phyloP scores from a whole-genome alignment of 768 basidiomycete species.

The Phylloporus sp. region DNA sequence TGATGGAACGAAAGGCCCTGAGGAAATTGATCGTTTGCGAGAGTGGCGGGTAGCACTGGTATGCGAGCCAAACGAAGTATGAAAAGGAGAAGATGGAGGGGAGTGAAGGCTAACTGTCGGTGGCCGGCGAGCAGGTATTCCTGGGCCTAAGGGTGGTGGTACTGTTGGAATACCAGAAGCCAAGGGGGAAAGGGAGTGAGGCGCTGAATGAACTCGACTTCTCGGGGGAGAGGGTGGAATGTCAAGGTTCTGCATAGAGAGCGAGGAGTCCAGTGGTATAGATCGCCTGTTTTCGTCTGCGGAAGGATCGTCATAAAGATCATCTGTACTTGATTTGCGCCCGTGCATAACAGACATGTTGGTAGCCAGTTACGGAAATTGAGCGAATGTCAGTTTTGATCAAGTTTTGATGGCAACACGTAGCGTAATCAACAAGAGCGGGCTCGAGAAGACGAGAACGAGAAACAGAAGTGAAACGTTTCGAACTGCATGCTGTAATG shows the following conservation, averaged over 20 bases:
- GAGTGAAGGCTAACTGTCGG: slow-evolving; percentile 21
- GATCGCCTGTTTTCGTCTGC: slow-evolving; percentile 3
- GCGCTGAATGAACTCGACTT: slow-evolving; percentile 27
- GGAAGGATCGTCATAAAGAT: slow-evolving; percentile 27
- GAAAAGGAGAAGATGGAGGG: slow-evolving; percentile 32
- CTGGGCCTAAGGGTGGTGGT: slow-evolving; percentile 25
- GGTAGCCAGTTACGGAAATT: background rate
- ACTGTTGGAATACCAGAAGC: slow-evolving; percentile 21
- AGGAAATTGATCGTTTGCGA: slow-evolving; percentile 34
- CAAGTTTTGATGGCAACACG: background rate
- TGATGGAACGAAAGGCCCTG: slow-evolving; percentile 25
- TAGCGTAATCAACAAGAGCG: background rate
- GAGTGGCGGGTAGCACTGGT: slow-evolving; percentile 15
- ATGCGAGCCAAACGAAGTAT: slow-evolving; percentile 19
- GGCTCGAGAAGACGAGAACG: background rate
- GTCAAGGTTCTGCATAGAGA: slow-evolving; percentile 3
- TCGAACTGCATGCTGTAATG: slow-evolving; percentile 1
- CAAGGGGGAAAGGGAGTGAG: slow-evolving; percentile 14
- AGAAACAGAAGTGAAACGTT: background rate
- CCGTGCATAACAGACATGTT: slow-evolving; percentile 32
- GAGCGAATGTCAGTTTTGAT: background rate
- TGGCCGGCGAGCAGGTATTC: slow-evolving; percentile 25
- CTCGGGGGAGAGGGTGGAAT: slow-evolving; percentile 20
- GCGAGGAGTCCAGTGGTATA: background rate
- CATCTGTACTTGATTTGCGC: slow-evolving; percentile 45